phyloP scores from a whole-genome alignment of 2,329 filamentous ascomycete species.

The Acrodontium crateriforme region DNA sequence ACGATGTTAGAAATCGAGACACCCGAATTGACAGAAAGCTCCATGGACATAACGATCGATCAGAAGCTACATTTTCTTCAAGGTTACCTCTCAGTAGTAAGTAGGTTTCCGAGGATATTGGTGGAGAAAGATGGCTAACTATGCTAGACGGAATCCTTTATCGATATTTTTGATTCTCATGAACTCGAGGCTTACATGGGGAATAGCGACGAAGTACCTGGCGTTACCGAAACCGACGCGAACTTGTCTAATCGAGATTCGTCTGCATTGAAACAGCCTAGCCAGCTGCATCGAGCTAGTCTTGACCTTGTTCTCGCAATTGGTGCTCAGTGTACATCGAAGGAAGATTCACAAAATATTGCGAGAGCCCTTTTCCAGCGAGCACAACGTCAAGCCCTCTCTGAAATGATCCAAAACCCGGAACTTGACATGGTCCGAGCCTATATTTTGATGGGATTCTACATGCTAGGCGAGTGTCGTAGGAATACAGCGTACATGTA shows the following conservation, averaged over 20 bases:
- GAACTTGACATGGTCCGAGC: slow-evolving; percentile 38
- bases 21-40: neutral
- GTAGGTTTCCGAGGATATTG: neutral
- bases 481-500: slow-evolving; percentile 51
- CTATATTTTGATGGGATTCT: slow-evolving; percentile 45
- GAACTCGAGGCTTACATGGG: neutral
- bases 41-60: neutral
- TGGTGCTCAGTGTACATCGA: slow-evolving; percentile 34
- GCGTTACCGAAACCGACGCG: too few relatives aligned
- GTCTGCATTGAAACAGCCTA: too few relatives aligned
- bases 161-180: neutral
- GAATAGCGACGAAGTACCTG: neutral
- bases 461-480: slow-evolving; percentile 45
- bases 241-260: too few relatives aligned
- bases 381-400: slow-evolving; percentile 36
- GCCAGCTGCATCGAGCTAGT: too few relatives aligned
- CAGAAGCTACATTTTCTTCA: neutral
- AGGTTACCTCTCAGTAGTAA: neutral
- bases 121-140: neutral
- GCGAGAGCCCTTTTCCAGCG: slow-evolving; percentile 33
- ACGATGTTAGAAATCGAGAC: neutral
- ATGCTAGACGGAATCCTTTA: neutral
- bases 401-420: slow-evolving; percentile 40
- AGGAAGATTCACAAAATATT: slow-evolving; percentile 6
- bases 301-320: slow-evolving; percentile 31